These are phyloP conservation scores for Bacidia rubella DNA, from an alignment of 495 filamentous ascomycete genomes.

Conservation along the genomic window DNA sequence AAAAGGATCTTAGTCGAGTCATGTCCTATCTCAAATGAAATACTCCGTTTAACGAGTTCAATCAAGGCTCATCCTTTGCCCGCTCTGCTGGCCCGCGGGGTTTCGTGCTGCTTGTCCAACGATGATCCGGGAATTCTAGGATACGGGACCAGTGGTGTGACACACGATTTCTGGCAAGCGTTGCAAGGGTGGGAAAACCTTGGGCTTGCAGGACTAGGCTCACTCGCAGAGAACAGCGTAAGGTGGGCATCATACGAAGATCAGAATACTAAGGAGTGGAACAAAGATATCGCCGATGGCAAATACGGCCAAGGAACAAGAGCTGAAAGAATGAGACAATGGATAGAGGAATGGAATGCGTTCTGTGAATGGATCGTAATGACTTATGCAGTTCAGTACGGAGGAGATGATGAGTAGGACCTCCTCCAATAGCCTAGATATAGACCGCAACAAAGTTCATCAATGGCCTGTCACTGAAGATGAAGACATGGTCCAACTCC, in stretches of 20 bases:
- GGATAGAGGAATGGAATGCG: constrained; percentile 68
- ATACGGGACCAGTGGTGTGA: constrained; percentile 61
- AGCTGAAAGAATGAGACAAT: constrained; percentile 59
- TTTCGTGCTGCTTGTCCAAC: constrained; percentile 63
- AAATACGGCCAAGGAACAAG: constrained; percentile 60
- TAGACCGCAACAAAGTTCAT: no score
- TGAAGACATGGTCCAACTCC: no score
- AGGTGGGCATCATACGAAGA: constrained; percentile 83
- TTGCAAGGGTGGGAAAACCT: constrained; percentile 77
- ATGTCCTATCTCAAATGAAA: constrained; percentile 76
- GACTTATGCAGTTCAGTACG: constrained; percentile 54
- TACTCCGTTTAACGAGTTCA: constrained; percentile 61
- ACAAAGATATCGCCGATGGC: constrained; percentile 54
- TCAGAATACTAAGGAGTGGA: constrained; percentile 53
- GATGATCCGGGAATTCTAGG: constrained; percentile 77
- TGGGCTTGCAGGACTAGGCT: constrained; percentile 61
- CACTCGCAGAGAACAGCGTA: constrained; percentile 83
- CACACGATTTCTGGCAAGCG: constrained; percentile 85
- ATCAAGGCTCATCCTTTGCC: constrained; percentile 73
- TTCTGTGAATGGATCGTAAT: constrained; percentile 85
- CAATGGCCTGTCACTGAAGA: no score
- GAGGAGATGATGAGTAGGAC: constrained; percentile 19
- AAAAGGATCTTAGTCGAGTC: constrained; percentile 78
- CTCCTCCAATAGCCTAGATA: no score
- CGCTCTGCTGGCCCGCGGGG: constrained; percentile 70